Evolutionary conservation across 2,329 filamentous ascomycete genomes (phyloP).

Genomic region (Xylariaceae sp.): DNA sequence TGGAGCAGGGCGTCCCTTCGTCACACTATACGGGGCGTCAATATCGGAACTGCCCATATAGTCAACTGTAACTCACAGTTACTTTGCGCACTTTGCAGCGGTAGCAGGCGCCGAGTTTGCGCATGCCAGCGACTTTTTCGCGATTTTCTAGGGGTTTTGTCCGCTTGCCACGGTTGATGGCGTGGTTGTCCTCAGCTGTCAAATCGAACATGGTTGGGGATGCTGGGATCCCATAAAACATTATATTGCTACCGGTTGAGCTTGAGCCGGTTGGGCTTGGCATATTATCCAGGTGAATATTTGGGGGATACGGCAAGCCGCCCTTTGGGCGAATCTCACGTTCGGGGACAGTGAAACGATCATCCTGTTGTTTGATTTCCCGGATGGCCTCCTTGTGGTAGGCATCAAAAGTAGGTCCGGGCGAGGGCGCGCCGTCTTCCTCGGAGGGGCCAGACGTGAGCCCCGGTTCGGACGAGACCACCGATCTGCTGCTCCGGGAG

Average conservation of each 20-base stretch:
- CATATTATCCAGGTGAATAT: conserved; percentile 28
- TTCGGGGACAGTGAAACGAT: conserved; percentile 30
- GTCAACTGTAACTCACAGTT: conserved; percentile 36
- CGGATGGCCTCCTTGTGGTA: conserved; percentile 28
- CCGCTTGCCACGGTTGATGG: conserved; percentile 28
- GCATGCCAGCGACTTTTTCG: conserved; percentile 45
- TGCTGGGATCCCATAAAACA: conserved; percentile 24
- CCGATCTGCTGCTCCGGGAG: conserved; percentile 30
- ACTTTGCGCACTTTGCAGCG: conserved; percentile 46
- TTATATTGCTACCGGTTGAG: conserved; percentile 19
- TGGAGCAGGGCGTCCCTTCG: conserved; percentile 34
- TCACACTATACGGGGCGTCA: conserved; percentile 32
- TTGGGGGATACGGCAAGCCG: conserved; percentile 25
- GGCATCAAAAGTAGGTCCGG: conserved; percentile 26
- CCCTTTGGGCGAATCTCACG: conserved; percentile 31
- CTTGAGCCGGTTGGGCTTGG: conserved; percentile 21
- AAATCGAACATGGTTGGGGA: conserved; percentile 20
- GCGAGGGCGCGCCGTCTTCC: conserved; percentile 31
- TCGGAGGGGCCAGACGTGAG: conserved; percentile 33
- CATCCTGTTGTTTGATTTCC: conserved; percentile 31
- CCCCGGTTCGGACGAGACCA: conserved; percentile 31
- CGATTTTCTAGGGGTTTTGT: conserved; percentile 29
- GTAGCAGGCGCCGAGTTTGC: conserved; percentile 44
- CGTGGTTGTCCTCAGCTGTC: conserved; percentile 19
- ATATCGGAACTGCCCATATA: conserved; percentile 20